Evolutionary conservation across 257 asterid species (phyloP).

Genomic region (Scutellaria baicalensis): DNA sequence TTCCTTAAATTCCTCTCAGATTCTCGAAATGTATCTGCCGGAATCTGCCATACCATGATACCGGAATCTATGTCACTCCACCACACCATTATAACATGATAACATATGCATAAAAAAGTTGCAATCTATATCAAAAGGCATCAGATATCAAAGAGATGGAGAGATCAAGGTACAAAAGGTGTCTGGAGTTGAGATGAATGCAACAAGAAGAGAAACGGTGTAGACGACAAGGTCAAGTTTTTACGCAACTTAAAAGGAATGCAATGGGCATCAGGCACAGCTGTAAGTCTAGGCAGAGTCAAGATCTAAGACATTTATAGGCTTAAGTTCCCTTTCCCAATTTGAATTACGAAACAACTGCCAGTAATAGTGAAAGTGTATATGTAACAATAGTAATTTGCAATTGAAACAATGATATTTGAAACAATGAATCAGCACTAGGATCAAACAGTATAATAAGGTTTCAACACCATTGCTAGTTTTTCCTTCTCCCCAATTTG

Average conservation of each 20-base stretch:
- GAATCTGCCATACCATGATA: slow-evolving; percentile 26
- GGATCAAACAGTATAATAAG: background rate
- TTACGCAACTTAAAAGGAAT: background rate
- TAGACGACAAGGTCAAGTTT: background rate
- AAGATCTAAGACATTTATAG: background rate
- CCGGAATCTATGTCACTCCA: slow-evolving; percentile 13
- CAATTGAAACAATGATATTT: background rate
- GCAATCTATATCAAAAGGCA: background rate
- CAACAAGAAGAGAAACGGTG: background rate
- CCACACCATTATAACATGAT: background rate
- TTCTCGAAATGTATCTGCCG: slow-evolving; percentile 22
- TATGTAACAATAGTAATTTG: background rate
- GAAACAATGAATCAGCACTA: slow-evolving; percentile 4
- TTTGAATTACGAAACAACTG: background rate
- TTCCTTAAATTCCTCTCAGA: slow-evolving; percentile 18
- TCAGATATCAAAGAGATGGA: background rate
- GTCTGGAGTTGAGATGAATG: too few relatives aligned
- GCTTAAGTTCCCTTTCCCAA: background rate
- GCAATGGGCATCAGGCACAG: background rate
- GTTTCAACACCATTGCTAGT: background rate
- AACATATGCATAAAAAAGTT: background rate
- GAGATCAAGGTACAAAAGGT: too few relatives aligned
- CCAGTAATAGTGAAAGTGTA: background rate
- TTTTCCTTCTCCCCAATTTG: slow-evolving; percentile 3
- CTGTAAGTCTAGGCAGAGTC: background rate